A percentile compares a stretch with the other conserved stretches of the same genome.
These are phyloP conservation scores for Phytophthora macrochlamydospora DNA, from an alignment of 352 stramenopile species.

Conservation along the genomic window DNA sequence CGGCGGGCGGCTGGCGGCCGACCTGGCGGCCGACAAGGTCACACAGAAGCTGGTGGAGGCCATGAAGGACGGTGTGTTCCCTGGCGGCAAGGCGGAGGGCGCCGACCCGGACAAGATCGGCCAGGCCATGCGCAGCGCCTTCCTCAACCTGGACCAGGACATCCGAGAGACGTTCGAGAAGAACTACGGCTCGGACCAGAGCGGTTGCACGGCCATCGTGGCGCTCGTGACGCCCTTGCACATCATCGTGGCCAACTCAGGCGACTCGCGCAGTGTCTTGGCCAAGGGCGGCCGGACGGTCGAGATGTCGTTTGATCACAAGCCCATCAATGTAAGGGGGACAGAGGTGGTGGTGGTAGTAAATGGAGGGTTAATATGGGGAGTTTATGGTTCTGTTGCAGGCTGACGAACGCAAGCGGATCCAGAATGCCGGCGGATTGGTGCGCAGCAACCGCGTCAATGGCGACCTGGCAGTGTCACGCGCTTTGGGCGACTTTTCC, in stretches of 20 bases:
- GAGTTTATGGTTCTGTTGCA: conserved; percentile 15
- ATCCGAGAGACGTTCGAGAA: conserved; percentile 60
- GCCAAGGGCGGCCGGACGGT: conserved; percentile 54
- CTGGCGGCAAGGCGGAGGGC: conserved; percentile 29
- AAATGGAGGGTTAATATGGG: not conserved
- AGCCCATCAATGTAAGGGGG: conserved; percentile 82
- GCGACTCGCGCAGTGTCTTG: conserved; percentile 82
- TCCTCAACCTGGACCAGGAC: conserved; percentile 65
- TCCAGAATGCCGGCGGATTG: conserved; percentile 72
- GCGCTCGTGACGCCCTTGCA: conserved; percentile 68
- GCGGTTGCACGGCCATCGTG: conserved; percentile 78
- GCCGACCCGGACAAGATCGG: conserved; percentile 62
- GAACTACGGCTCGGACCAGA: conserved; percentile 64
- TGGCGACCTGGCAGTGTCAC: conserved; percentile 82
- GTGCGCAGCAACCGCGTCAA: conserved; percentile 84
- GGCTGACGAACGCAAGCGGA: conserved; percentile 68
- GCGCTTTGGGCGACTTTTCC: conserved; percentile 78
- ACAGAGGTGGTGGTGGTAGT: conserved; percentile 32
- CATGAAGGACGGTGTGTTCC: conserved; percentile 50
- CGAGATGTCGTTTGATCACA: conserved; percentile 92
- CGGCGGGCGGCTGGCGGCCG: conserved; percentile 60
- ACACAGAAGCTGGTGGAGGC: conserved; percentile 36
- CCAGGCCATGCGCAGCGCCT: conserved; percentile 60
- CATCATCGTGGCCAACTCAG: conserved; percentile 84
- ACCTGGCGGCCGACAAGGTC: conserved; percentile 55